These are phyloP conservation scores for Copromyces sp. DNA, from an alignment of 495 filamentous ascomycete species.

Conservation along the genomic window DNA sequence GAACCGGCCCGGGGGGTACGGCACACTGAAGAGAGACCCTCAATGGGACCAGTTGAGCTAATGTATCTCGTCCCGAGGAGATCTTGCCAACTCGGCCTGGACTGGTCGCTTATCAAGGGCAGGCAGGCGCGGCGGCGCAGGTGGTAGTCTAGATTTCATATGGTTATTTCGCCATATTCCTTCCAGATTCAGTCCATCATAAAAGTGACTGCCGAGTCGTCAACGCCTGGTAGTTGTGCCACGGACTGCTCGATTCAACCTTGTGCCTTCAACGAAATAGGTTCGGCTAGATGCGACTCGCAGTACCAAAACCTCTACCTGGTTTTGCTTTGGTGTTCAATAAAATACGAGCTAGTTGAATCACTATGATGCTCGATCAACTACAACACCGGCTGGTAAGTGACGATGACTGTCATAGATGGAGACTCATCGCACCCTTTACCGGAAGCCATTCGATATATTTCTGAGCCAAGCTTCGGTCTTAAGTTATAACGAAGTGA, in stretches of 20 bases:
- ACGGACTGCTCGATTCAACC: not conserved
- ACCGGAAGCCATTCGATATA: not conserved
- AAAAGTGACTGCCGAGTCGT: too few relatives aligned
- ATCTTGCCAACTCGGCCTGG: not conserved
- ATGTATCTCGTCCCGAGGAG: not conserved
- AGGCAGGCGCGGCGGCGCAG: not conserved
- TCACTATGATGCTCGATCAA: not conserved
- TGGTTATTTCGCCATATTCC: too few relatives aligned
- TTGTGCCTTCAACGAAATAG: not conserved
- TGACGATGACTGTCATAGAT: not conserved
- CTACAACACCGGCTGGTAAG: not conserved
- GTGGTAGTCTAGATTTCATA: not conserved
- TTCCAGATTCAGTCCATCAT: too few relatives aligned
- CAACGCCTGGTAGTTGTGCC: too few relatives aligned
- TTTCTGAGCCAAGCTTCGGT: not conserved
- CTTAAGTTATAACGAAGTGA: not conserved
- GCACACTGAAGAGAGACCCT: not conserved
- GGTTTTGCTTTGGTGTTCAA: too few relatives aligned
- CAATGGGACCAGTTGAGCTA: not conserved
- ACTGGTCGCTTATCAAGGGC: not conserved
- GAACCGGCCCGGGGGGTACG: not conserved
- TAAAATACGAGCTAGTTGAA: not conserved
- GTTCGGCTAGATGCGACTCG: not conserved
- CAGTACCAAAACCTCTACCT: not conserved
- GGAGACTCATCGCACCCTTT: not conserved